Evolutionary conservation across 371 early-diverging fungal genomes (phyloP), one percentile per base, ranked within the genome.

Genomic region (Circinella minor): DNA sequence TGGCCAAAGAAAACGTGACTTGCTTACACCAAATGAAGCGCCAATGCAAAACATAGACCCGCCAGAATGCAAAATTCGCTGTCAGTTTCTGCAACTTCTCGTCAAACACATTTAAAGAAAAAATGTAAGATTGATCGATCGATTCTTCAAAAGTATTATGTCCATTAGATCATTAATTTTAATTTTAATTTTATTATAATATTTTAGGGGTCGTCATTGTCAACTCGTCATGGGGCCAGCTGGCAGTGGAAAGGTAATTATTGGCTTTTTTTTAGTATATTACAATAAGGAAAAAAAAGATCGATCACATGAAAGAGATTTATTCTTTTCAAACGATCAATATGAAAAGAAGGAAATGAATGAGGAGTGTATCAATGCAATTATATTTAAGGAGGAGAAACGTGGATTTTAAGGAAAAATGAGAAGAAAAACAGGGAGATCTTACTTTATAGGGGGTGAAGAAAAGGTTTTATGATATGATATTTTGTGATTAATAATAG

Each of bases 191-290:
- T 43, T 43, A 9, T 43, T 9, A 43, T 9, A 9, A 11, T 43
- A 43, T 34, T 57, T 27, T 76, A 84, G 84, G 97, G 96, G 96
- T 64, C 90, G 93, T 59, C 88, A 93, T 65, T 94, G 94, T 76
- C 97, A 98, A 82, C 88, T 98, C n/a, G 98, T 98, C 51, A 97
- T 98, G 95, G 99, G 99, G 15, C 98, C 98, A 37, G 98, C 98
- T 15, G 98, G 98, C 48, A 90, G 91, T 77, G 98, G 98, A 74
- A 97, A 97, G 89, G 93, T 93, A 81, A 73, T 48, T 48, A 51
- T 20, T 27, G 13, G 15, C 14, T 7, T 47, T 51, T 10, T 15
- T 69, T n/a, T 7, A 20, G 17, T 7, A 7, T n/a, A n/a, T 51
- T 51, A 51, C 11, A 13, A 51, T 51, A 13, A 51, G 14, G 5